Conservation (phyloP, 2,329 filamentous ascomycete species). For the Stagonosporopsis tanaceti region DNA sequence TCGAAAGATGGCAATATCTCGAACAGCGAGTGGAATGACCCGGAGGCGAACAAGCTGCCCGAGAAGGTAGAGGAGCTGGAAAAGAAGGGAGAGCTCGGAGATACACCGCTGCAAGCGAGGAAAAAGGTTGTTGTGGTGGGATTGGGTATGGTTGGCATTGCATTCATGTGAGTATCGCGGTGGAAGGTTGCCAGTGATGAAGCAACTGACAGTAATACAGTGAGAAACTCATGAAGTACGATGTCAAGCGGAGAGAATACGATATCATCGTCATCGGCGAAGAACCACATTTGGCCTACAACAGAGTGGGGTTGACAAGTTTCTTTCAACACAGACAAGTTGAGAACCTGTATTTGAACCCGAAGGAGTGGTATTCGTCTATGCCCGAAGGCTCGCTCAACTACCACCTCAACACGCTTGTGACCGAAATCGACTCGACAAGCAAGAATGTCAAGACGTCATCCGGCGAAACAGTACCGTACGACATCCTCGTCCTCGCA, state of each 20-base stretch:
- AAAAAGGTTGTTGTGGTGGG: slow-evolving; percentile 84
- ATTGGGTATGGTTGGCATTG: slow-evolving; percentile 89
- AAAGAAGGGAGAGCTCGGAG: slow-evolving; percentile 40
- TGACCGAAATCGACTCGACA: slow-evolving; percentile 70
- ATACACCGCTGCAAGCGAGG: slow-evolving; percentile 41
- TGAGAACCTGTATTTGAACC: slow-evolving; percentile 88
- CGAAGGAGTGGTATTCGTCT: slow-evolving; percentile 78
- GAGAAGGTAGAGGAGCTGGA: slow-evolving; percentile 51
- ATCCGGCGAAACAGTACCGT: slow-evolving; percentile 72
- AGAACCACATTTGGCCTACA: slow-evolving; percentile 87
- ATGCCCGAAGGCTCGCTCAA: slow-evolving; percentile 72
- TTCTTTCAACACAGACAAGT: slow-evolving; percentile 88
- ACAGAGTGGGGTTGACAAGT: slow-evolving; percentile 85
- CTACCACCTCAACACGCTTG: slow-evolving; percentile 78
- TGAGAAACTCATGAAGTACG: slow-evolving; percentile 87
- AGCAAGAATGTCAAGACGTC: slow-evolving; percentile 74
- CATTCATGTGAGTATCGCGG: slow-evolving; percentile 76
- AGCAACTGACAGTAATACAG: slow-evolving; percentile 54
- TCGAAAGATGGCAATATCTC: slow-evolving; percentile 48
- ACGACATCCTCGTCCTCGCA: slow-evolving; percentile 83
- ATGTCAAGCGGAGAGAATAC: slow-evolving; percentile 77
- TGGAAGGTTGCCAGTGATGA: background rate
- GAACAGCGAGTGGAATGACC: slow-evolving; percentile 57
- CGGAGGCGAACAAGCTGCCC: slow-evolving; percentile 56
- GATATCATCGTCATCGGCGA: slow-evolving; percentile 87